Base-by-base conservation (phyloP, 768 basidiomycete genomes). In the Amanita molliuscula region DNA sequence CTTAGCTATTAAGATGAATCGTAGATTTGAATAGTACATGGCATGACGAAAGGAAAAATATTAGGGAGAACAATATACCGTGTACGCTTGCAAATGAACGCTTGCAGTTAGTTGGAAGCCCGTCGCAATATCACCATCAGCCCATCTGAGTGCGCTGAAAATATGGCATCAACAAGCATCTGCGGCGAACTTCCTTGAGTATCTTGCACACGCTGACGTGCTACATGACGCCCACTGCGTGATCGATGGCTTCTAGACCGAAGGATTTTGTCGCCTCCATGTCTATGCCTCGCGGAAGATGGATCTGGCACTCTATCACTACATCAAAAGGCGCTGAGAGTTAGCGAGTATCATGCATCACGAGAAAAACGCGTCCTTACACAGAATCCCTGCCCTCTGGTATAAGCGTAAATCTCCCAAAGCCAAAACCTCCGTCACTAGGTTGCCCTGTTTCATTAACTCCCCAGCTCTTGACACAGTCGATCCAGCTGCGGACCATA, bases 61-160 rank as follows among this genome's bases (percentile, higher is more conserved):
- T 25, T 11, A 29, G 41, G 6, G 2, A 13, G 16, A 38, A 18
- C 16, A 11, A 38, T 38, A 38, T 38, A 38, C 37, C 37, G 20
- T 20, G 9, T 21, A 3, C 0, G 11, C 8, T 18, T 20, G n/a
- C 9, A 8, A 20, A 20, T 40, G 20, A 13, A 40, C 23, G 21
- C 31, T 45, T 33, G 28, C 40, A 40, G 16, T 47, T n/a, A 53
- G 23, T 43, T 43, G 33, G 65, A 60, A 31, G 76, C 72, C 42
- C 72, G 67, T 18, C 88, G 78, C 10, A 90, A 65, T 55, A 90
- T 86, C 54, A 88, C 83, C 69, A 90, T 78, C 50, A 90, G 70
- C 4, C 88, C 88, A 59, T 90, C 88, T 25, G 88, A 89, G 61
- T 89, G 88, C 4, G 84, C 87, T 29, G 85, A 87, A 60, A 90